Evolutionary conservation across 2,329 filamentous ascomycete genomes (phyloP).

Genomic region (Ceratocystis smalleyi): DNA sequence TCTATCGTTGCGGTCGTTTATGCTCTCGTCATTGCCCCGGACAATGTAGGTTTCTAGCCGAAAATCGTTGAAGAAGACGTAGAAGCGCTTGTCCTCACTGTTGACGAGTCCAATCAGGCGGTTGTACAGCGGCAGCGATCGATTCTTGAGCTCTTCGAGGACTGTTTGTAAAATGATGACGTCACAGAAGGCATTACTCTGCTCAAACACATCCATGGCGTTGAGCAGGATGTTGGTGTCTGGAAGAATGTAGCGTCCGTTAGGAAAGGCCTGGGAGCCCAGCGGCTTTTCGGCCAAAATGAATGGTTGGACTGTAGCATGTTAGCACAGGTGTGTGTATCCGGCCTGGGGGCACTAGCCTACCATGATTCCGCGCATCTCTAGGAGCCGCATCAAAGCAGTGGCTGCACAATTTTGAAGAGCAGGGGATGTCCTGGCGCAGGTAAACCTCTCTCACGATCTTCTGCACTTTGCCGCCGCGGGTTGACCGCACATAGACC

Average conservation of each 20-base stretch:
- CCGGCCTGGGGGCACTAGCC: conserved; percentile 20
- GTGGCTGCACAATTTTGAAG: conserved; percentile 66
- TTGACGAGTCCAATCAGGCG: conserved; percentile 79
- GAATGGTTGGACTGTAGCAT: conserved; percentile 47
- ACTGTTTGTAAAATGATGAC: conserved; percentile 95
- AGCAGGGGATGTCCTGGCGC: conserved; percentile 92
- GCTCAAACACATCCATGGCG: conserved; percentile 94
- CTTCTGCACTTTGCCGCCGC: conserved; percentile 95
- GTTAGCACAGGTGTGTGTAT: conserved; percentile 3
- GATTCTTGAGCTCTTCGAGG: conserved; percentile 85
- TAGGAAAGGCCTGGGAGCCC: conserved; percentile 64
- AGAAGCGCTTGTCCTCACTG: conserved; percentile 93
- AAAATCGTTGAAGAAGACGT: conserved; percentile 99
- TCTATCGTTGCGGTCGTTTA: conserved; percentile 93
- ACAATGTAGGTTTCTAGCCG: conserved; percentile 76
- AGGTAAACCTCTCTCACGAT: conserved; percentile 94
- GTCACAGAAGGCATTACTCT: conserved; percentile 81
- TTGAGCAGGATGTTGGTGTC: conserved; percentile 93
- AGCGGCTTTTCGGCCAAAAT: conserved; percentile 79
- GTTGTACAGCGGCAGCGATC: conserved; percentile 88
- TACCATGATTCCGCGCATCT: conserved; percentile 65
- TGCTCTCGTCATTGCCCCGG: conserved; percentile 60
- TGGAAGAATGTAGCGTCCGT: conserved; percentile 85
- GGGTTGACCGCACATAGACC: conserved; percentile 85
- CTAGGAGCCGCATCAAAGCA: conserved; percentile 62